Evolutionary conservation across 352 stramenopile genomes (phyloP).

Genomic region (Pythium rhizo-oryzae): DNA sequence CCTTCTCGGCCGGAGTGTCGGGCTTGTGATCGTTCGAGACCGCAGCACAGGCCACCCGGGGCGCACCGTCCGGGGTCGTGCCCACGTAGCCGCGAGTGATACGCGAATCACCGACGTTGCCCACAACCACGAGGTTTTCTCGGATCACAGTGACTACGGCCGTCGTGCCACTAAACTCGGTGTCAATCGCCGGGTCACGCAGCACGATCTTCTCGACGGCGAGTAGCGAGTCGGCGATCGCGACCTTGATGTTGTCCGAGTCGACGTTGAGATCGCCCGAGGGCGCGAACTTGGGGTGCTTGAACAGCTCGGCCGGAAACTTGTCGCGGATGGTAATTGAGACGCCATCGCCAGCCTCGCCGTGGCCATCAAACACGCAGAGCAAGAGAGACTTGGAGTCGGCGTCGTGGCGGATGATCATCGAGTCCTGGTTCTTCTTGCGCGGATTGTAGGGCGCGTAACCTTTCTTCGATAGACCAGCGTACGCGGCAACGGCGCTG

Average conservation of each 20-base stretch:
- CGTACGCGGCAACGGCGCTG: conserved; percentile 66
- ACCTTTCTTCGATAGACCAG: conserved; percentile 80
- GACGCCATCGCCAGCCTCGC: conserved; percentile 94
- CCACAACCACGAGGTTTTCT: conserved; percentile 88
- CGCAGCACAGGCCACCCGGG: conserved; percentile 48
- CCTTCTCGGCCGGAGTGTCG: conserved; percentile 95
- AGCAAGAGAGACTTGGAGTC: conserved; percentile 93
- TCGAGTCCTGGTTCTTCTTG: conserved; percentile 98
- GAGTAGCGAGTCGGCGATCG: conserved; percentile 56
- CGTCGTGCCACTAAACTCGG: conserved; percentile 91
- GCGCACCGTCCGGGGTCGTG: conserved; percentile 40
- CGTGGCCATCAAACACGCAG: conserved; percentile 97
- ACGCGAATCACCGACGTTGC: conserved; percentile 98
- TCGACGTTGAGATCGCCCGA: conserved; percentile 63
- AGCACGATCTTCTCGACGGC: conserved; percentile 85
- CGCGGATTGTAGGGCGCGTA: conserved; percentile 94
- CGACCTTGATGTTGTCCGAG: conserved; percentile 51
- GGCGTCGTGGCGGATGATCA: conserved; percentile 95
- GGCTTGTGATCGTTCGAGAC: conserved; percentile 99
- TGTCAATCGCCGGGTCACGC: conserved; percentile 92
- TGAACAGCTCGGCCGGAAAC: conserved; percentile 91
- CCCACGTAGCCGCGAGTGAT: conserved; percentile 86
- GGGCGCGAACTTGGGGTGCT: conserved; percentile 79
- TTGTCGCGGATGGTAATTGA: conserved; percentile 90
- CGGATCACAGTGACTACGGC: conserved; percentile 75